phyloP scores from a whole-genome alignment of 1,284 basidiomycete species.

The Sporisorium reilianum region DNA sequence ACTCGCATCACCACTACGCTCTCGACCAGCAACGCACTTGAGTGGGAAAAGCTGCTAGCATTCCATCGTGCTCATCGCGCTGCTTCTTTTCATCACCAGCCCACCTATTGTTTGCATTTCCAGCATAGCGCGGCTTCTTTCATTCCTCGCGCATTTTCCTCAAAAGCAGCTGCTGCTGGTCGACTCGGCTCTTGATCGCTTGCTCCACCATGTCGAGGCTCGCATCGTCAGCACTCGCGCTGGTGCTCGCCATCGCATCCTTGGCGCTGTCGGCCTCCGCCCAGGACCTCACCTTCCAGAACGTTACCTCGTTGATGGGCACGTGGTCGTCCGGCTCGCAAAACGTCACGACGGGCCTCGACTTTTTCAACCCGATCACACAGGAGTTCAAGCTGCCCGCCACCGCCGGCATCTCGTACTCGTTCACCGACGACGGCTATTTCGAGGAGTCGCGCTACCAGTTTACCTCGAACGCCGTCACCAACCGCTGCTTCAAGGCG shows the following conservation, averaged over 20 bases:
- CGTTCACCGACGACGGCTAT: slow-evolving; percentile 64
- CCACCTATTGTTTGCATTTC: not conserved
- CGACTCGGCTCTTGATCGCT: not conserved
- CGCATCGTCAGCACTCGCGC: slow-evolving; percentile 10
- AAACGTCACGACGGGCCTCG: slow-evolving; percentile 60
- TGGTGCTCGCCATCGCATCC: slow-evolving; percentile 11
- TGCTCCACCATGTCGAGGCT: slow-evolving; percentile 13
- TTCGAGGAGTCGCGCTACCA: slow-evolving; percentile 61
- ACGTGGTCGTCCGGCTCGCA: slow-evolving; percentile 66
- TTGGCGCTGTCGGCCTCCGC: slow-evolving; percentile 12
- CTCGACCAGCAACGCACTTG: too few relatives aligned
- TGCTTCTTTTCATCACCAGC: not conserved
- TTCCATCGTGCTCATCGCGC: not conserved
- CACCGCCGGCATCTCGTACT: slow-evolving; percentile 63
- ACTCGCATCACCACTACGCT: too few relatives aligned
- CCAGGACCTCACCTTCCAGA: slow-evolving; percentile 25
- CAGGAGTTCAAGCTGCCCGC: slow-evolving; percentile 60
- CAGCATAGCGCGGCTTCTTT: not conserved
- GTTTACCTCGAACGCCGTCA: slow-evolving; percentile 56
- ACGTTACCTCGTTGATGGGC: slow-evolving; percentile 52
- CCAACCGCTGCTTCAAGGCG: slow-evolving; percentile 63
- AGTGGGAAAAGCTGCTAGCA: too few relatives aligned
- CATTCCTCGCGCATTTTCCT: not conserved
- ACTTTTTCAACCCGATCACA: slow-evolving; percentile 66
- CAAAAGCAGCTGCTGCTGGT: not conserved